phyloP scores from a whole-genome alignment of 441 rosid species.

The Syzygium syzygioides region DNA sequence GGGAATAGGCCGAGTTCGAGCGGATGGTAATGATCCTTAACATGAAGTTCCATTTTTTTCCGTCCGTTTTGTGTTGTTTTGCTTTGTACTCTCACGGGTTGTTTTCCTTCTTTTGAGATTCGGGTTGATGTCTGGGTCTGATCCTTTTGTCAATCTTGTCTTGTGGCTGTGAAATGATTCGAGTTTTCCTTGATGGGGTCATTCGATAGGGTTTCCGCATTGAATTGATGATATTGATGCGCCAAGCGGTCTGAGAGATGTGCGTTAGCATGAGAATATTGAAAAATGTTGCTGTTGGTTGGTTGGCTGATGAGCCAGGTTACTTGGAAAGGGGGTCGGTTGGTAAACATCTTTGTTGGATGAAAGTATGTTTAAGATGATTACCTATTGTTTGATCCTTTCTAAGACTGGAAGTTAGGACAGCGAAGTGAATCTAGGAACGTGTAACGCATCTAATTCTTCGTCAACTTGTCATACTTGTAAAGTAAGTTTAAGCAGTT shows the following conservation, averaged over 20 bases:
- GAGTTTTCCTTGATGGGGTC: background rate
- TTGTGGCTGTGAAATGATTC: background rate
- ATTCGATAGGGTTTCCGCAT: background rate
- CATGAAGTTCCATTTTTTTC: background rate
- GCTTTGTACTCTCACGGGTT: background rate
- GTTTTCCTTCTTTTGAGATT: background rate
- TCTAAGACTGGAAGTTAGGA: background rate
- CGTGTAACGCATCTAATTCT: background rate
- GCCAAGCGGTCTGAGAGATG: background rate
- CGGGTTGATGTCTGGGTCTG: background rate
- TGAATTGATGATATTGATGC: background rate
- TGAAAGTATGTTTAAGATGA: background rate
- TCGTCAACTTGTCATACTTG: background rate
- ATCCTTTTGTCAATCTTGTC: background rate
- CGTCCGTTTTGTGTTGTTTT: background rate
- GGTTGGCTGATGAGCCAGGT: background rate
- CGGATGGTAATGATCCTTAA: slow-evolving; percentile 39
- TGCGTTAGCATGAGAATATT: background rate
- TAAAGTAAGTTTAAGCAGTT: background rate
- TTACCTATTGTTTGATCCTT: background rate
- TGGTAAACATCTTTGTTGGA: background rate
- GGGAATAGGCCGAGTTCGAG: slow-evolving; percentile 45
- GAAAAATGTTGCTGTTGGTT: background rate
- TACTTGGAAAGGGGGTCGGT: background rate
- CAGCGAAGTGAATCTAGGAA: background rate